These are phyloP conservation scores for Camellia sinensis DNA, from an alignment of 148 eudicot species.

Conservation along the genomic window DNA sequence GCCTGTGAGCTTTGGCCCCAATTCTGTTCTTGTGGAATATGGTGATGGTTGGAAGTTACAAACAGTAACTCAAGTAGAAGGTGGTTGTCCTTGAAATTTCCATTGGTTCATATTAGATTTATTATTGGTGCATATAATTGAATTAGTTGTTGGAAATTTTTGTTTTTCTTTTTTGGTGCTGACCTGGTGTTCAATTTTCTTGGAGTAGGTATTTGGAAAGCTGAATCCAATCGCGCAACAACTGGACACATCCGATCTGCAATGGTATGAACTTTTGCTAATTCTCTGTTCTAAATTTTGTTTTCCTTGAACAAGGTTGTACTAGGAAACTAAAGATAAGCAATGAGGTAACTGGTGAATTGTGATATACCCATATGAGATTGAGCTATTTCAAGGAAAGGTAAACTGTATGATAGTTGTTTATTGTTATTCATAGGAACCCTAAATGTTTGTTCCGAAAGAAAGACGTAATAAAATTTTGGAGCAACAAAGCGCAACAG, in stretches of 20 bases:
- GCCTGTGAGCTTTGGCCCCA: slow-evolving; percentile 75
- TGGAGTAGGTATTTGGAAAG: slow-evolving; percentile 30
- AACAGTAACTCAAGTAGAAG: slow-evolving; percentile 52
- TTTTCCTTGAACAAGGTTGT: background rate
- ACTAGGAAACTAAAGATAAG: background rate
- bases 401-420: background rate
- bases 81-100: slow-evolving; percentile 23
- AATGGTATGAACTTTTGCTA: slow-evolving; percentile 1
- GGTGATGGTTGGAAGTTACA: slow-evolving; percentile 81
- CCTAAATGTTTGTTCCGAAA: background rate
- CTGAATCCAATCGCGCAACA: slow-evolving; percentile 15
- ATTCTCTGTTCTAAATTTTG: background rate
- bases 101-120: background rate
- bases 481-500: background rate
- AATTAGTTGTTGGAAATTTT: background rate
- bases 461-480: background rate
- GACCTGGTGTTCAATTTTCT: slow-evolving; percentile 6
- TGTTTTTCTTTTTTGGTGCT: background rate
- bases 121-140: background rate
- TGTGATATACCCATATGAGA: background rate
- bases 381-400: background rate
- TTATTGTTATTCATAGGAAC: background rate
- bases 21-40: slow-evolving; percentile 51
- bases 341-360: background rate
- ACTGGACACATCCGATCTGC: slow-evolving; percentile 1